Conservation (phyloP, 139 green algal species). For the Coelastrella sp. region DNA sequence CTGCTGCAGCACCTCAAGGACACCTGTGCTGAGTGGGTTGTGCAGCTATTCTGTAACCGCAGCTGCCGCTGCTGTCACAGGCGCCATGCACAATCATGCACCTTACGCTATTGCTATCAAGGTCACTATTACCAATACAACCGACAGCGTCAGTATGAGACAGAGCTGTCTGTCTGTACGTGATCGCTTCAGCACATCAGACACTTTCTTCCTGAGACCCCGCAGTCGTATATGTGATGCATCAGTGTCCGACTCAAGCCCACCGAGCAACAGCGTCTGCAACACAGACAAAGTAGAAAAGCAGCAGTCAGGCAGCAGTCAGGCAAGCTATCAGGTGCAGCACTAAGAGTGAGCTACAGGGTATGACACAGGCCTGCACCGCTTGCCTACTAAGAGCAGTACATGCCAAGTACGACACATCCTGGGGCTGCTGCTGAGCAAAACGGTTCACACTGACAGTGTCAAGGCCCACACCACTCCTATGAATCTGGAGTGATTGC, state of each 20-base stretch:
- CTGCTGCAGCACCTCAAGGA: too few relatives aligned
- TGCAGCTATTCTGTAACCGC: too few relatives aligned
- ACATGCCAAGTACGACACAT: neutral
- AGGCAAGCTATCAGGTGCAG: too few relatives aligned
- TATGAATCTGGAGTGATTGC: too few relatives aligned
- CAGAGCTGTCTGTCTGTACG: conserved; percentile 38
- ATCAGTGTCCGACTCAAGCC: conserved; percentile 21
- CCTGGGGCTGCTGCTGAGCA: neutral
- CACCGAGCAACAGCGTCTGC: conserved; percentile 29
- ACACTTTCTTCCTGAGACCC: neutral
- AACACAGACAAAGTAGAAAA: neutral
- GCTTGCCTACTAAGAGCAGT: neutral
- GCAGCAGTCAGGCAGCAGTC: neutral
- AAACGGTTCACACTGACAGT: too few relatives aligned
- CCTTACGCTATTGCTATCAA: conserved; percentile 12
- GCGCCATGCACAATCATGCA: too few relatives aligned
- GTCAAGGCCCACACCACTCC: too few relatives aligned
- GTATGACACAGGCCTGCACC: too few relatives aligned
- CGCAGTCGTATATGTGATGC: conserved; percentile 2
- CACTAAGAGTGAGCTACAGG: too few relatives aligned
- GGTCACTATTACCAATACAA: conserved; percentile 36
- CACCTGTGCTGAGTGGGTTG: too few relatives aligned
- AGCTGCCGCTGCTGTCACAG: too few relatives aligned
- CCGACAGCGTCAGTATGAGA: conserved; percentile 26
- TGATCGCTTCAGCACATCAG: neutral